Conservation (phyloP, 768 basidiomycete species). For the Suillus variegatus region DNA sequence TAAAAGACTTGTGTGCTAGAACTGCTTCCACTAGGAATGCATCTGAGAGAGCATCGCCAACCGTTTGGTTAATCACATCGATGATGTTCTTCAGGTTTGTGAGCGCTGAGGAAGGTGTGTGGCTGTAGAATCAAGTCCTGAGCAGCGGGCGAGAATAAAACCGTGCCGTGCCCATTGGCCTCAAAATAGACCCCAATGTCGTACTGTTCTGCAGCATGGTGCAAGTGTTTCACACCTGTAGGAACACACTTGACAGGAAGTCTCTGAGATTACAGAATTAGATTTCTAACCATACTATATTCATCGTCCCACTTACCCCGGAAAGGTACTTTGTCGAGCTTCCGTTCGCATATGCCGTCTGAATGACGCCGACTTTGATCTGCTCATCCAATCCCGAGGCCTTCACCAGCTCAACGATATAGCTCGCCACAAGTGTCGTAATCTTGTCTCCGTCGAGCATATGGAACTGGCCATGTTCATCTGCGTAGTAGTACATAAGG, state of each 20-base stretch:
- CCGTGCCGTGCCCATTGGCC: slow-evolving; percentile 98
- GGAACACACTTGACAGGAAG: slow-evolving; percentile 93
- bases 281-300: not conserved
- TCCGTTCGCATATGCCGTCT: slow-evolving; percentile 98
- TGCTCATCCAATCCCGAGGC: slow-evolving; percentile 76
- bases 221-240: slow-evolving; percentile 97
- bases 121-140: slow-evolving; percentile 56
- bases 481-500: slow-evolving; percentile 92
- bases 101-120: slow-evolving; percentile 77
- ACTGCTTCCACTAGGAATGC: slow-evolving; percentile 94
- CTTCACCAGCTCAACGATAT: slow-evolving; percentile 88
- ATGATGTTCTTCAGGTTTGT: slow-evolving; percentile 76
- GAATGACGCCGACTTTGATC: slow-evolving; percentile 91
- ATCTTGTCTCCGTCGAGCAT: slow-evolving; percentile 99
- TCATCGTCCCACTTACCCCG: slow-evolving; percentile 49
- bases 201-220: slow-evolving; percentile 94
- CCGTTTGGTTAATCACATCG: slow-evolving; percentile 94
- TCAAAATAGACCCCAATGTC: slow-evolving; percentile 99
- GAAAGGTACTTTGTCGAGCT: slow-evolving; percentile 91
- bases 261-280: slow-evolving; percentile 51
- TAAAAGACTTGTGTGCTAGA: slow-evolving; percentile 85
- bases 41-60: slow-evolving; percentile 96
- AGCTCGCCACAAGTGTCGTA: slow-evolving; percentile 88
- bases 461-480: slow-evolving; percentile 74
- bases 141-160: slow-evolving; percentile 84